phyloP scores from a whole-genome alignment of 1,284 basidiomycete genomes.

The Papiliotrema terrestris region DNA sequence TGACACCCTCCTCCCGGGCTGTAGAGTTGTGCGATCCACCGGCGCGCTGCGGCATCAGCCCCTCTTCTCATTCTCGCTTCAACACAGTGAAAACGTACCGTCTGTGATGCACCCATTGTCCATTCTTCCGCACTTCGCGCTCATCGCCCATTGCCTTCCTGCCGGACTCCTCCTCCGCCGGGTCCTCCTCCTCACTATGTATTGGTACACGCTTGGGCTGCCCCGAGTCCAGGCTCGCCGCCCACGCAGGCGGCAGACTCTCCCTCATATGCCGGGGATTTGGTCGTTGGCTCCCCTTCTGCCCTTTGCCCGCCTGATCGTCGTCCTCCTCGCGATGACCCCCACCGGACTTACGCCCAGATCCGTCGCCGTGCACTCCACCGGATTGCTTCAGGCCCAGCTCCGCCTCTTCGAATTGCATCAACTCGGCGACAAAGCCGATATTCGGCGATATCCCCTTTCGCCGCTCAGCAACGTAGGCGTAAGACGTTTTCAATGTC shows the following conservation, averaged over 20 bases:
- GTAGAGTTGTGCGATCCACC: conserved; percentile 76
- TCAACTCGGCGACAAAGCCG: conserved; percentile 93
- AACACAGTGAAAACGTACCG: conserved; percentile 50
- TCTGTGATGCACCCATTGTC: conserved; percentile 72
- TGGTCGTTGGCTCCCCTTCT: conserved; percentile 41
- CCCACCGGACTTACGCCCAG: background rate
- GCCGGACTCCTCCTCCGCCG: conserved; percentile 9
- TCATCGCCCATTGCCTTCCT: conserved; percentile 23
- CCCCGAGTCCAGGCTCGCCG: conserved; percentile 21
- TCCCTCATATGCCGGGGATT: conserved; percentile 63
- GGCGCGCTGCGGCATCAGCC: conserved; percentile 55
- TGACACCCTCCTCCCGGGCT: conserved; percentile 77
- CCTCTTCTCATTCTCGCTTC: background rate
- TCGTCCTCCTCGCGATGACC: conserved; percentile 10
- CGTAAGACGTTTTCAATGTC: conserved; percentile 85
- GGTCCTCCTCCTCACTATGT: conserved; percentile 6
- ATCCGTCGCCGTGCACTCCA: conserved; percentile 52
- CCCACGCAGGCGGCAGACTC: conserved; percentile 62
- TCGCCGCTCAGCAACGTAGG: conserved; percentile 83
- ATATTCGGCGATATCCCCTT: conserved; percentile 96
- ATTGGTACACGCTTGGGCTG: conserved; percentile 5
- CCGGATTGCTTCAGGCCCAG: conserved; percentile 76
- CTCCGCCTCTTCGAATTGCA: conserved; percentile 90
- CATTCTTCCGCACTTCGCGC: conserved; percentile 72
- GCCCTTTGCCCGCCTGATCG: conserved; percentile 2